Evolutionary conservation across 2,329 filamentous ascomycete species (phyloP).

Genomic region (Claviceps citrina): DNA sequence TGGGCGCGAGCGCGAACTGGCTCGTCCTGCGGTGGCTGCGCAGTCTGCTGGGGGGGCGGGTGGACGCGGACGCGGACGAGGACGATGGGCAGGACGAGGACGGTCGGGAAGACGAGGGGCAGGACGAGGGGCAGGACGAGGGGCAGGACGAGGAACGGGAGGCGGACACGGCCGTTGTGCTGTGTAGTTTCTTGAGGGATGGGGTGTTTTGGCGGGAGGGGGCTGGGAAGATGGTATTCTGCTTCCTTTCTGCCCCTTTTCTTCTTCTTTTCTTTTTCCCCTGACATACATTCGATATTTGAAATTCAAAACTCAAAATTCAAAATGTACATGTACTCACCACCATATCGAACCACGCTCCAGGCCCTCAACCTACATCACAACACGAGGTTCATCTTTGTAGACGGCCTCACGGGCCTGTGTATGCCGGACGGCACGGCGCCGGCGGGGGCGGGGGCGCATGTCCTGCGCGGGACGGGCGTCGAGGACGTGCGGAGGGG

Average conservation of each 20-base stretch:
- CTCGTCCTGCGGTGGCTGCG: conserved; percentile 42
- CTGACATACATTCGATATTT: too few species aligned
- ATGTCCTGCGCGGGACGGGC: conserved; percentile 17
- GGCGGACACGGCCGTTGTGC: conserved; percentile 38
- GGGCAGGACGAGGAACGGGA: background rate
- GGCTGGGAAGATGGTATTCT: conserved; percentile 44
- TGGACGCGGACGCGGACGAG: conserved; percentile 1
- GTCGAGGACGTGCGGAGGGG: conserved; percentile 23
- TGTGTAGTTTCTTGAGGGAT: conserved; percentile 74
- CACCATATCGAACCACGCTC: too few species aligned
- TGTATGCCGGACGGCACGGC: conserved; percentile 24
- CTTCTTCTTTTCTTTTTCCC: too few species aligned
- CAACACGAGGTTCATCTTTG: conserved; percentile 49
- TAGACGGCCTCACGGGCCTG: conserved; percentile 56
- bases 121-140: too few species aligned
- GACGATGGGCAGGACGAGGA: background rate
- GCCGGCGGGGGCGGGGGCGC: conserved; percentile 6
- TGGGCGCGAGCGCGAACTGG: conserved; percentile 51
- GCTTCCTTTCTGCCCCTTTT: too few species aligned
- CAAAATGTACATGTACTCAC: too few species aligned
- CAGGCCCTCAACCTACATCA: conserved; percentile 23
- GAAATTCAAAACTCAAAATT: too few species aligned
- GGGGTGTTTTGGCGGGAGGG: conserved; percentile 64
- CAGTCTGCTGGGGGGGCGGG: conserved; percentile 22
- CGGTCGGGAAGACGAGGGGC: too few species aligned